Base-by-base conservation (phyloP, 306 rosid genomes). In the Sechiopsis laciniata region DNA sequence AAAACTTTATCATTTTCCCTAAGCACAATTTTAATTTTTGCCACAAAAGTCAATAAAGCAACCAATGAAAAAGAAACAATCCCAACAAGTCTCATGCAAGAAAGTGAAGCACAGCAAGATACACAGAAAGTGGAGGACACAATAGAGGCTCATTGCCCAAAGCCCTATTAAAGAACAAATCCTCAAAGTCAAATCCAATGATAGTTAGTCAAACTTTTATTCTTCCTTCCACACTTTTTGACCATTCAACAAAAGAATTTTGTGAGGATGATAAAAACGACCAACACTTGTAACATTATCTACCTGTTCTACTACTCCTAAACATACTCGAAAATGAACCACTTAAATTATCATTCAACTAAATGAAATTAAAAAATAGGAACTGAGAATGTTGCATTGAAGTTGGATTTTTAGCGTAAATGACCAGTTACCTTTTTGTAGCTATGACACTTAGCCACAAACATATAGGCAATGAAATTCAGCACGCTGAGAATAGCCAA, bases 401-500 rank as follows among this genome's bases (percentile, higher is more conserved):
- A 9, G 12, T 10, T 20, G 11, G 13, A 37, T 59, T 37, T 59
- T 80, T 50, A 80, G 13, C 22, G 55, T 58, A 21, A n/a, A 66
- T 73, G 68, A 35, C 71, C 81, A 22, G 61, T 67, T 15, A 26
- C 84, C 74, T 80, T 88, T 84, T 92, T 90, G 87, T 87, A 88
- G 40, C 61, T 78, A 32, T 88, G 90, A 76, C 86, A 79, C 81
- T 83, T 92, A 0, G 96, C 83, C 71, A 88, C 81, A 75, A 80
- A 80, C 12, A 92, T 80, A 80, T 73, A 92, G 2, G 66, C 80
- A 54, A 87, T 29, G 84, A 92, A 85, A 80, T 92, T 87, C 11
- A 87, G 35, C 59, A 84, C 42, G 76, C 95, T 86, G 26, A 92
- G 89, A 82, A 81, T 57, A 19, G 95, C 63, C 85, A 90, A 73